Evolutionary conservation across 192 early-diverging fungal genomes (phyloP).

Genomic region (Phycomyces nitens): DNA sequence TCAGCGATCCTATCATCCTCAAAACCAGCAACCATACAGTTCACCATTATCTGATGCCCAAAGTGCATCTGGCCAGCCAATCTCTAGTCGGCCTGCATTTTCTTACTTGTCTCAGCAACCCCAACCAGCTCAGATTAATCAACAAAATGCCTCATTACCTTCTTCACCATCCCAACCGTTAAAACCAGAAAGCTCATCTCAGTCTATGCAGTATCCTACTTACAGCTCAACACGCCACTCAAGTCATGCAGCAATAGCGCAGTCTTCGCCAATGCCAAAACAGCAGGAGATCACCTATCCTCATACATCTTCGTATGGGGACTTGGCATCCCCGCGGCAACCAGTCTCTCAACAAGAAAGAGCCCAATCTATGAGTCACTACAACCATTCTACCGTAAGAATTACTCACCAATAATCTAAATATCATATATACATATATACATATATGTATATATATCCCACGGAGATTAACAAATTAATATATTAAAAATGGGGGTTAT

Average conservation of each 20-base stretch:
- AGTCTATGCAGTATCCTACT: background rate
- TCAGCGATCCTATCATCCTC: no score
- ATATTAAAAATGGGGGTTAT: background rate
- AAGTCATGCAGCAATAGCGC: background rate
- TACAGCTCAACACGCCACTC: background rate
- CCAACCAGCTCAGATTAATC: background rate
- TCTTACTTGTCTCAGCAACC: background rate
- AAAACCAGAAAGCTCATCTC: slow-evolving; percentile 1
- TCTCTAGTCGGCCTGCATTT: background rate
- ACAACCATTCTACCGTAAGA: background rate
- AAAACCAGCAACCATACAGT: background rate
- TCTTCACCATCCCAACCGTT: background rate
- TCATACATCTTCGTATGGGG: background rate
- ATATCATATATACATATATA: background rate
- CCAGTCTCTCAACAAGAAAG: slow-evolving; percentile 1
- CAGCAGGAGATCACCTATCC: slow-evolving; percentile 1
- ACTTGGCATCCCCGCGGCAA: slow-evolving; percentile 1
- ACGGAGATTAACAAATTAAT: no score
- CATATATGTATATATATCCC: slow-evolving; percentile 1
- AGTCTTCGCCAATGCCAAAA: background rate
- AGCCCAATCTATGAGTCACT: background rate
- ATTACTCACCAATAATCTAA: background rate
- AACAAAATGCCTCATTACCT: background rate
- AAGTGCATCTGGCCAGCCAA: background rate
- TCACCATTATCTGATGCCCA: background rate